Base-by-base conservation (phyloP, 768 basidiomycete species). In the Kwoniella sp. region DNA sequence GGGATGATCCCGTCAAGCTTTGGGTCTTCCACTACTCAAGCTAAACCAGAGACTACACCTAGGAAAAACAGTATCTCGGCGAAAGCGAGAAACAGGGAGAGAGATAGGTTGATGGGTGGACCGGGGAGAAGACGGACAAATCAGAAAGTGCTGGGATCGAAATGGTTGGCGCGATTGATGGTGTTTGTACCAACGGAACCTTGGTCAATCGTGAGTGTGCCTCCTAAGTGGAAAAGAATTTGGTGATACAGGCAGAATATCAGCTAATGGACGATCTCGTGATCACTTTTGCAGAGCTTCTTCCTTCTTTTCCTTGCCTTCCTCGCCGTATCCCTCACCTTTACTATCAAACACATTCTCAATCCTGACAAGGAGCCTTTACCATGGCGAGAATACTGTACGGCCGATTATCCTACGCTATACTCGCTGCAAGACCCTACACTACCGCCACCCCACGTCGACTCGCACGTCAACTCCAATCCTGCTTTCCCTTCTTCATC, bases 281-380 rank as follows among this genome's bases (percentile, higher is more conserved):
- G 40, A 44, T 44, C 40, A 44, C 17, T 6, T n/a, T n/a, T n/a
- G 29, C 51, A 77, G 76, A 55, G 89, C 68, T 83, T 90, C 61
- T 83, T 88, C 27, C 83, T 91, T 71, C 83, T 93, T 65, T 82
- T 92, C 58, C 85, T 95, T 72, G 88, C 88, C 56, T 82, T 87
- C 67, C 88, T 96, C 77, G 90, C 90, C 57, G 87, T 91, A 64
- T 87, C 87, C 64, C 83, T 94, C 71, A 94, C 93, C 29, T 86
- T 93, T 64, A 83, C 91, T 59, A 84, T 97, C 80, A 92, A 92
- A 75, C 90, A 96, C 80, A 85, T 94, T 65, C 85, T 97, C 76
- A 94, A 96, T 78, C 94, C 93, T 62, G 95, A 98, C 84, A 97
- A 96, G 80, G 88, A 90, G 56, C 89, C 92, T 22, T 82, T 96